Base-by-base conservation (phyloP, 2,329 filamentous ascomycete genomes). In the Pseudocercospora crystallina region DNA sequence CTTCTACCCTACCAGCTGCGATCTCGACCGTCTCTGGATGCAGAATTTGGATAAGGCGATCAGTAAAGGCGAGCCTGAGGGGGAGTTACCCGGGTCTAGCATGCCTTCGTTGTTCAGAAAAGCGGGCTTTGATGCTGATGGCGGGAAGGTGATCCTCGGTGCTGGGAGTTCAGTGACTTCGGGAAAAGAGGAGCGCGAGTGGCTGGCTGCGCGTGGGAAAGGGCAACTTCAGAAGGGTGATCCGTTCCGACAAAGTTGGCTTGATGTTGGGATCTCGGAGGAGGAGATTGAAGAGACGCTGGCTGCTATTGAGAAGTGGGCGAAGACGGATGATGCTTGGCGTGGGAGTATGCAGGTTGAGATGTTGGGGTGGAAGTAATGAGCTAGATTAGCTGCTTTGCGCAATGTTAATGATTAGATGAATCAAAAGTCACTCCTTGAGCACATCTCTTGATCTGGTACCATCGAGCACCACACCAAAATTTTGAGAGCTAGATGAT, bases 311-410 rank as follows among this genome's bases (percentile, higher is more conserved):
- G 43, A 58, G 15, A 55, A 58, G 41, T 74, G 71, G 71, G 68
- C 60, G 0, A 63, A 68, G 37, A 66, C 58, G 10, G 67, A 73
- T 38, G 71, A 71, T 58, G 71, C 70, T 0, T 74, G 70, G 71
- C 66, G 61, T 56, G 67, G 57, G 5, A 54, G 62, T 8, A 11
- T 71, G 45, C 67, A 73, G 56, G 60, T 59, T 12, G 71, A 74
- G 55, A 66, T 72, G n/a, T 58, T 74, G 1, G 72, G 60, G 5
- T 73, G 71, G 71, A 75, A 75, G 59, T 40, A 75, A 59, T 40
- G 15, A 40, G 10, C 8, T 40, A 35, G 32, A 8, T 34, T 34
- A 34, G 32, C 36, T 17, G 13, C 36, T 5, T 15, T 10, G 13
- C 13, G 13, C 8, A 50, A 5, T 14, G 47, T n/a, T n/a, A n/a